Evolutionary conservation across 1,139 yeast genomes (phyloP).

Genomic region (Ashbya aceris): DNA sequence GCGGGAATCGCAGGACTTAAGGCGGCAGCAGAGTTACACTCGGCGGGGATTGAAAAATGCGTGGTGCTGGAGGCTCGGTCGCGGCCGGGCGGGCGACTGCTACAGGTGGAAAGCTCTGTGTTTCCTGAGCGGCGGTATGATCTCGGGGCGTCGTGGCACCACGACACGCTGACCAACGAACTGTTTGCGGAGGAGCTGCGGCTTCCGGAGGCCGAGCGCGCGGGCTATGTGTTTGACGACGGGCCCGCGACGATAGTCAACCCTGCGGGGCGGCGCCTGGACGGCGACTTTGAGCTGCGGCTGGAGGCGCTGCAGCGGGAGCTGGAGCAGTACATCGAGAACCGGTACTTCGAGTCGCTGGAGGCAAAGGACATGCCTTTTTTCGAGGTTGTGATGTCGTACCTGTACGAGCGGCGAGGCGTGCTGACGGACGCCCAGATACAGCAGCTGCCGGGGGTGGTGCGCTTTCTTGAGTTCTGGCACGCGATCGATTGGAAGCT

Average conservation of each 20-base stretch:
- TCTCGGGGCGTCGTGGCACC: constrained; percentile 87
- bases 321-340: constrained; percentile 50
- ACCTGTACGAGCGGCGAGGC: constrained; percentile 38
- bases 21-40: constrained; percentile 55
- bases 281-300: constrained; percentile 28
- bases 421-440: constrained; percentile 46
- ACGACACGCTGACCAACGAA: constrained; percentile 62
- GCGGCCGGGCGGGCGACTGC: constrained; percentile 53
- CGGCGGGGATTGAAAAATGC: constrained; percentile 36
- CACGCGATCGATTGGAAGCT: constrained; percentile 61
- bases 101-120: constrained; percentile 27
- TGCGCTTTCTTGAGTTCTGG: constrained; percentile 64
- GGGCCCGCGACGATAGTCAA: constrained; percentile 28
- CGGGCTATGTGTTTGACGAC: constrained; percentile 37
- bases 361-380: constrained; percentile 44
- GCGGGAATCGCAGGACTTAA: constrained; percentile 80
- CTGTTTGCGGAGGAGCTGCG: constrained; percentile 48
- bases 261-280: constrained; percentile 27
- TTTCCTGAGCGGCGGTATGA: constrained; percentile 41
- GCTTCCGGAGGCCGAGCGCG: constrained; percentile 22
- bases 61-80: constrained; percentile 50
- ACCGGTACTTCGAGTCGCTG: constrained; percentile 42
- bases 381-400: constrained; percentile 38
- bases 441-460: constrained; percentile 39
- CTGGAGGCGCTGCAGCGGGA: constrained; percentile 46